Evolutionary conservation across 2,329 filamentous ascomycete genomes (phyloP), one percentile per base, ranked within the genome.

Genomic region (Ophiocordyceps camponoti-leonardi): DNA sequence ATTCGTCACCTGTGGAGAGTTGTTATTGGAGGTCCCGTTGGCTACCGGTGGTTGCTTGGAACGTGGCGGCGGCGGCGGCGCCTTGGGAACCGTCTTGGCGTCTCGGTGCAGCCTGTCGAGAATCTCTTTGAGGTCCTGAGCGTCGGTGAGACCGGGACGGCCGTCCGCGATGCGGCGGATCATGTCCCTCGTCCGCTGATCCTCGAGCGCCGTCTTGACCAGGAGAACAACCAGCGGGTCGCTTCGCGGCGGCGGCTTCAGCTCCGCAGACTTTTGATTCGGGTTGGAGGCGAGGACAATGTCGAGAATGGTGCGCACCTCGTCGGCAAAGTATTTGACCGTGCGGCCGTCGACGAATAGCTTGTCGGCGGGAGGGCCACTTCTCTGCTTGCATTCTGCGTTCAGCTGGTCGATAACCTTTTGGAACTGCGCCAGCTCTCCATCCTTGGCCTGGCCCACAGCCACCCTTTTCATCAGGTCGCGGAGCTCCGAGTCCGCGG

Each of bases 381-480:
- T 69, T 37, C 65, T 73, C 39, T 64, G 68, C 52, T 70, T 72
- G 52, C 73, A 73, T 49, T 78, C 73, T 1, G 61, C 61, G 2
- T 81, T 87, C 47, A 92, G 73, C 56, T 86, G 79, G 54, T 87
- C 82, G 49, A 92, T 92, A 40, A 92, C 84, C 43, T 71, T 72
- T 57, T 92, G 85, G 53, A 92, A 92, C 49, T 79, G 75, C 42
- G 77, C 77, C 13, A 92, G 64, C 57, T 92, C 83, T 14, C 78
- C 73, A 35, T 77, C 73, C 13, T 75, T 77, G 0, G 85, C 85
- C 52, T 81, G 73, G 1, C 84, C 84, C 26, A 80, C 78, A 0
- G 85, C 85, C 1, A 92, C 85, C 45, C 84, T 77, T 58, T 86
- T 86, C 85, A 92, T 92, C 0, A 92, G 67, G 33, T 82, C 78